Evolutionary conservation across 352 stramenopile species (phyloP).

Genomic region (Peronospora farinosa): DNA sequence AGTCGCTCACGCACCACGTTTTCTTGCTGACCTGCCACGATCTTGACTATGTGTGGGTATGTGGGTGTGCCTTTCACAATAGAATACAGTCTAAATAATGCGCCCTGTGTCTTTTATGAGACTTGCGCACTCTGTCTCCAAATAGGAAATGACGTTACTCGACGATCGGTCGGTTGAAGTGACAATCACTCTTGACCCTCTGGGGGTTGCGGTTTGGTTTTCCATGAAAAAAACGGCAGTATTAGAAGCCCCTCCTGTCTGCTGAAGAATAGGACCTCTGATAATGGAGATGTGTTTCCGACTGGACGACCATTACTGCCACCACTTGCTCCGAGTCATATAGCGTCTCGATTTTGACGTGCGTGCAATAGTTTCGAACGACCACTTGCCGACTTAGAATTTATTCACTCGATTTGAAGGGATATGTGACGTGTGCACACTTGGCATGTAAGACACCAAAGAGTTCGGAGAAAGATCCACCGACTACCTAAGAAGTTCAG

Average conservation of each 20-base stretch:
- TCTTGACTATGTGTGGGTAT: conserved; percentile 11
- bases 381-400: conserved; percentile 2
- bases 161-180: conserved; percentile 19
- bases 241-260: neutral
- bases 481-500: conserved; percentile 20
- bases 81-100: conserved; percentile 4
- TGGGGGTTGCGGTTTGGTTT: neutral
- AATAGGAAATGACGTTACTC: conserved; percentile 39
- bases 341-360: conserved; percentile 26
- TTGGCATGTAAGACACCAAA: neutral
- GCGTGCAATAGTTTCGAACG: conserved; percentile 23
- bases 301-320: conserved; percentile 14
- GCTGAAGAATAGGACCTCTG: neutral
- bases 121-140: conserved; percentile 13
- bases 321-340: conserved; percentile 5
- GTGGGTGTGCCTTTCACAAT: conserved; percentile 5
- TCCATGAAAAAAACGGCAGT: neutral
- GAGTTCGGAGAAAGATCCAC: conserved; percentile 24
- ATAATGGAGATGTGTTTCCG: conserved; percentile 14
- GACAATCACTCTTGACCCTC: conserved; percentile 24
- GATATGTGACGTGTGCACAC: conserved; percentile 24
- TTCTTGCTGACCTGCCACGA: conserved; percentile 1
- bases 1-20: conserved; percentile 18
- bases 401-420: neutral
- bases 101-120: neutral